Conservation (phyloP, 345 rosid genomes). For the Lepidium didymum region DNA sequence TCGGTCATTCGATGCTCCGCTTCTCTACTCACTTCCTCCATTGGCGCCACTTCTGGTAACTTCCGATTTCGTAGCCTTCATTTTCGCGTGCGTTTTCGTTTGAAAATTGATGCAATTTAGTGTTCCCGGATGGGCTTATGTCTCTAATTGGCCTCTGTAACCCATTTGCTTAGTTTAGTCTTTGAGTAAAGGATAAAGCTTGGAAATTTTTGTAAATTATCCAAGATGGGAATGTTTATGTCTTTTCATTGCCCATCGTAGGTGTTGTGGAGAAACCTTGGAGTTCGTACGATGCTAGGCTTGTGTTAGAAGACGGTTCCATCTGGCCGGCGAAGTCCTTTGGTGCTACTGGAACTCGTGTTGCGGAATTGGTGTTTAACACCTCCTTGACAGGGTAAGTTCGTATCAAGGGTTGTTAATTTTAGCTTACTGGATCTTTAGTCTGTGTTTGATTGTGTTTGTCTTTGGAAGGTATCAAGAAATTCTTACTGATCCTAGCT, state of each 20-base stretch:
- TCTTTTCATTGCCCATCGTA: not conserved
- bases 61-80: not conserved
- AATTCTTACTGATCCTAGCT: conserved; percentile 95
- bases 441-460: not conserved
- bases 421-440: not conserved
- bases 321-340: conserved; percentile 93
- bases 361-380: conserved; percentile 94
- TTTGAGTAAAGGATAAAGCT: not conserved
- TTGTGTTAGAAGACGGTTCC: conserved; percentile 92
- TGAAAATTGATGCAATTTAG: not conserved
- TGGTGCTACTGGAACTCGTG: conserved; percentile 90
- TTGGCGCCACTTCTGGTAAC: conserved; percentile 46
- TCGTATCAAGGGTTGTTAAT: not conserved
- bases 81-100: not conserved
- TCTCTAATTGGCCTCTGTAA: not conserved
- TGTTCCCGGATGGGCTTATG: not conserved
- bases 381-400: conserved; percentile 89
- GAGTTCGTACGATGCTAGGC: conserved; percentile 75
- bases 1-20: conserved; percentile 49
- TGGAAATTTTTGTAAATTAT: not conserved
- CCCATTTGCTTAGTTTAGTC: too few species aligned
- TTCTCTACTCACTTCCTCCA: conserved; percentile 33
- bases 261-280: conserved; percentile 69
- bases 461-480: conserved; percentile 72
- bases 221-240: not conserved